phyloP scores from a whole-genome alignment of 2,329 filamentous ascomycete species.

The Microcyclosporella mali region DNA sequence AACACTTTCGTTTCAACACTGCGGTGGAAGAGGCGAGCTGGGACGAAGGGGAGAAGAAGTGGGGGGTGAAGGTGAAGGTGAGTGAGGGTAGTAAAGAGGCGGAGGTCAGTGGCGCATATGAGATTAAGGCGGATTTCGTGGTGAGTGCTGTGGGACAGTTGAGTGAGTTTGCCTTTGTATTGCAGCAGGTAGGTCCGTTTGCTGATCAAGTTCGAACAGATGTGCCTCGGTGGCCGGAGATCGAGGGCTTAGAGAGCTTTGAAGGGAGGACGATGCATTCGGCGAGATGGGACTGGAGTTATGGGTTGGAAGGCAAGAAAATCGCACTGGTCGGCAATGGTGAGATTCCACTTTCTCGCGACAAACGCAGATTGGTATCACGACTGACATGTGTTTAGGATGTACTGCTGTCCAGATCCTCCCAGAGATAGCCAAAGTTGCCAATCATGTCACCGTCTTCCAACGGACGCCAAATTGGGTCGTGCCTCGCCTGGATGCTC shows the following conservation, averaged over 20 bases:
- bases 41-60: conserved; percentile 48
- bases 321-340: conserved; percentile 57
- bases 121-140: conserved; percentile 51
- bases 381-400: conserved; percentile 29
- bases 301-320: conserved; percentile 48
- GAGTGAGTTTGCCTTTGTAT: background rate
- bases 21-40: conserved; percentile 48
- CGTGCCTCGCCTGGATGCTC: conserved; percentile 47
- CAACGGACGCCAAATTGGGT: conserved; percentile 57
- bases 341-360: conserved; percentile 17
- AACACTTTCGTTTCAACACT: conserved; percentile 54
- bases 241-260: conserved; percentile 45
- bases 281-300: conserved; percentile 56
- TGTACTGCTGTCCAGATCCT: conserved; percentile 55
- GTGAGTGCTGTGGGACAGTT: conserved; percentile 55
- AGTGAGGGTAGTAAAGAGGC: conserved; percentile 48
- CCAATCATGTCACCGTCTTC: conserved; percentile 48
- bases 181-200: conserved; percentile 31
- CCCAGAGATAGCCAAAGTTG: conserved; percentile 49
- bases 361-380: background rate
- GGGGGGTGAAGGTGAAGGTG: conserved; percentile 46
- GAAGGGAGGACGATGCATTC: conserved; percentile 52
- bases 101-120: conserved; percentile 48
- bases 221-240: conserved; percentile 45
- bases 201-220: conserved; percentile 31